Percentiles rank a stretch among this genome's conserved stretches.
Evolutionary conservation across 2,329 filamentous ascomycete genomes (phyloP).

Genomic region (Aspergillus sp.): DNA sequence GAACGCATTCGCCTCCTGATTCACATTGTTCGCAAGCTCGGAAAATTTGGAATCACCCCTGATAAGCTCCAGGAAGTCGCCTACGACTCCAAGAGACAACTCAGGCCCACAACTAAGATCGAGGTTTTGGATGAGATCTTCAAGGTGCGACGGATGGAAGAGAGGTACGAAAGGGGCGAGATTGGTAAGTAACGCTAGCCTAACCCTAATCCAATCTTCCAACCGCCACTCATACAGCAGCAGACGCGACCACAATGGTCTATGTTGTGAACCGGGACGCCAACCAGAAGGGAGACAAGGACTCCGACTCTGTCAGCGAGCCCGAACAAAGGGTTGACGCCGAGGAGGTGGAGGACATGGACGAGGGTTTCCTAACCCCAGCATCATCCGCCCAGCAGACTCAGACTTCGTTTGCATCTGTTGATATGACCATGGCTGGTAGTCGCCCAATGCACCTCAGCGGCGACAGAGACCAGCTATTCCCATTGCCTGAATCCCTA

Average conservation of each 20-base stretch:
- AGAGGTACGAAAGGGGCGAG: slow-evolving; percentile 40
- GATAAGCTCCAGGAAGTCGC: slow-evolving; percentile 41
- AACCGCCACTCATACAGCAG: neutral
- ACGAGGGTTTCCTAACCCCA: slow-evolving; percentile 25
- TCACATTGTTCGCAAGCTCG: slow-evolving; percentile 40
- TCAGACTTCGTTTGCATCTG: slow-evolving; percentile 23
- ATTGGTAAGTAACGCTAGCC: slow-evolving; percentile 29
- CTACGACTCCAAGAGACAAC: slow-evolving; percentile 37
- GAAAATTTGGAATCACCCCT: slow-evolving; percentile 32
- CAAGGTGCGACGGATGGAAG: slow-evolving; percentile 38
- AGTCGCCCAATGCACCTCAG: slow-evolving; percentile 21
- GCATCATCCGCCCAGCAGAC: slow-evolving; percentile 24
- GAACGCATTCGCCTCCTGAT: slow-evolving; percentile 38
- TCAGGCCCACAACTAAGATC: slow-evolving; percentile 33
- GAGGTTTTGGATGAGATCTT: slow-evolving; percentile 42
- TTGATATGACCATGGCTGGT: slow-evolving; percentile 18
- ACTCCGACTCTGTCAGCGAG: slow-evolving; percentile 27
- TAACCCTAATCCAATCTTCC: neutral
- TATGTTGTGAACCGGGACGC: slow-evolving; percentile 38
- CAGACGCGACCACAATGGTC: slow-evolving; percentile 34
- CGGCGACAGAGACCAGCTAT: slow-evolving; percentile 18
- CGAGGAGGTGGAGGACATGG: slow-evolving; percentile 27
- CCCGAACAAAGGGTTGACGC: slow-evolving; percentile 16
- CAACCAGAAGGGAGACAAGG: slow-evolving; percentile 30
- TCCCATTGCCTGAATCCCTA: slow-evolving; percentile 28